Evolutionary conservation across 805 yeast species (phyloP), one percentile per base, ranked within the genome.

Genomic region (Starmerella apis): DNA sequence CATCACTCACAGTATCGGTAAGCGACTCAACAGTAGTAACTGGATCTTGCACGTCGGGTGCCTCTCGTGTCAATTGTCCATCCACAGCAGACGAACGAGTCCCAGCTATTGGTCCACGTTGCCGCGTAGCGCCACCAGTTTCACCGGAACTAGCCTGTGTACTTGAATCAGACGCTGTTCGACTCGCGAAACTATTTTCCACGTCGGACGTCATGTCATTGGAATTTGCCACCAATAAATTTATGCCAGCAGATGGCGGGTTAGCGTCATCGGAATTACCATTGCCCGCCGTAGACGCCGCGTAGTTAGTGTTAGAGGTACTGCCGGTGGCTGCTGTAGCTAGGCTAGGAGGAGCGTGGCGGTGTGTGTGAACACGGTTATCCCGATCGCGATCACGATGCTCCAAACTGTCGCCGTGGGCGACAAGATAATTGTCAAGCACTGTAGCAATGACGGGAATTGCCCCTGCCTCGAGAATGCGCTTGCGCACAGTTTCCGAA

Each of bases 381-480:
- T 20, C 48, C 16, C 54, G 33, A 20, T 46, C 53, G 39, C 52
- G 52, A 35, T 47, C 54, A 24, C 56, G 41, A 38, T 51, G 46
- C 49, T 50, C 56, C n/a, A 53, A 46, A 25, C 37, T 18, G 25
- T 53, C 54, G 41, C 52, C 56, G 35, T 52, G 54, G 6, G 47
- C 51, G 23, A 51, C 54, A 16, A 56, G 69, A 64, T 83, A 90
- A 66, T 90, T 88, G 65, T 92, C 97, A 56, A 90, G 72, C 2
- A 92, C 83, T 0, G 98, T 88, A 48, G 96, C 92, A 37, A 90
- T 76, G 3, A 90, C 78, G 1, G 96, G 96, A 35, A 92, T 75
- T 53, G 87, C 80, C 4, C 96, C 97, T 1, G 96, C 94, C 54
- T 83, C 80, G 9, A 87, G 96, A 7, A 92, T 84, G 59, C 87